phyloP scores from a whole-genome alignment of 768 basidiomycete species.

The Leccinellum albellum region DNA sequence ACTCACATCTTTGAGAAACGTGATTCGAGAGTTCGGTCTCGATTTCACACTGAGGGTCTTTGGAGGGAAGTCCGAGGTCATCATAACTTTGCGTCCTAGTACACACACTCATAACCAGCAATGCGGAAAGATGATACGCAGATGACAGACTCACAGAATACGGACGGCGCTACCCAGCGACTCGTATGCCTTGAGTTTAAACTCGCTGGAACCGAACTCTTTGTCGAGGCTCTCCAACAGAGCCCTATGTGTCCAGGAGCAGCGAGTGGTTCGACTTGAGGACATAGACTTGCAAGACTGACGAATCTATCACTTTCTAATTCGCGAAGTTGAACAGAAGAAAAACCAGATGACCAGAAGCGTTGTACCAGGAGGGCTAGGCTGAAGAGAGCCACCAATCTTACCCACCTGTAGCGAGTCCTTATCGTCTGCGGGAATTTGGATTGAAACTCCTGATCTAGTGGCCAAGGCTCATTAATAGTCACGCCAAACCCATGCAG shows the following conservation, averaged over 20 bases:
- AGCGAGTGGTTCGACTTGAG: conserved; percentile 21
- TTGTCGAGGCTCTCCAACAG: conserved; percentile 24
- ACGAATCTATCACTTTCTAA: neutral
- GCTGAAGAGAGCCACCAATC: conserved; percentile 6
- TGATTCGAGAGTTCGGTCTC: conserved; percentile 24
- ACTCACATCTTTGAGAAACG: conserved; percentile 62
- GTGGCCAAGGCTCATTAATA: too few relatives aligned
- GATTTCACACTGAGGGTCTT: conserved; percentile 42
- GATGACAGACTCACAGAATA: conserved; percentile 24
- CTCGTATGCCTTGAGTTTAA: conserved; percentile 29
- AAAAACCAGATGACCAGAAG: conserved; percentile 1
- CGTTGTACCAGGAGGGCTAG: conserved; percentile 4
- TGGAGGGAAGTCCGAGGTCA: conserved; percentile 43
- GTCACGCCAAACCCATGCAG: too few relatives aligned
- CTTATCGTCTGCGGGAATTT: neutral
- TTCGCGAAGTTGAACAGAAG: neutral
- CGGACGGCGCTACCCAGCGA: conserved; percentile 35
- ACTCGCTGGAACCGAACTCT: conserved; percentile 21
- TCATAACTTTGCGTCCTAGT: conserved; percentile 53
- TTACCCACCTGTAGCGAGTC: neutral
- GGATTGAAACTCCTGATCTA: neutral
- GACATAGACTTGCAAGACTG: conserved; percentile 20
- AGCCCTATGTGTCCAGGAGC: conserved; percentile 11
- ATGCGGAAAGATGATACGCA: neutral
- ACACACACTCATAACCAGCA: neutral